phyloP scores from a whole-genome alignment of 2,329 filamentous ascomycete genomes.

The Aureobasidium lini region DNA sequence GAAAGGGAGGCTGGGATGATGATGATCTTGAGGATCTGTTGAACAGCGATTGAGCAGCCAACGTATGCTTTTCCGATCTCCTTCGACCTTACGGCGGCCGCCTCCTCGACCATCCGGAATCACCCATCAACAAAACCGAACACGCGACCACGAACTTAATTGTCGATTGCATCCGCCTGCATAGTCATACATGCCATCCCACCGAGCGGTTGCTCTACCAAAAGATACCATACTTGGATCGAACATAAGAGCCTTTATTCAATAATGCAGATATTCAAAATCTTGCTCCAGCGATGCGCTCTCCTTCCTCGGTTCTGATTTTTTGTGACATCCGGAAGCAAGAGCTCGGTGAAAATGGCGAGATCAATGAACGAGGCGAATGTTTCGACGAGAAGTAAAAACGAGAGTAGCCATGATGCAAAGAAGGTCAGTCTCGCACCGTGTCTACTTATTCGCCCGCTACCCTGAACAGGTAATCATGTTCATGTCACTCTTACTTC shows the following conservation, averaged over 20 bases:
- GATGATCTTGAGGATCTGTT: slow-evolving; percentile 67
- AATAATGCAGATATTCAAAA: not conserved
- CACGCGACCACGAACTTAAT: not conserved
- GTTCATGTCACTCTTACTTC: too few species aligned
- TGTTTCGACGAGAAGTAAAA: too few species aligned
- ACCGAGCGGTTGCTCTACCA: not conserved
- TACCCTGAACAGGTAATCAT: too few species aligned
- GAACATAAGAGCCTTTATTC: not conserved
- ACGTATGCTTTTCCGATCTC: not conserved
- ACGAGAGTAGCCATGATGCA: too few species aligned
- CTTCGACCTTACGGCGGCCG: not conserved
- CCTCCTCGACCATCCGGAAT: not conserved
- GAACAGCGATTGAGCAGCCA: slow-evolving; percentile 36
- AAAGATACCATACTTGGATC: not conserved
- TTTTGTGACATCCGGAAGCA: too few species aligned
- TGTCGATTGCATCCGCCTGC: not conserved
- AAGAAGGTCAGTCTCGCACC: too few species aligned
- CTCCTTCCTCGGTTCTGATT: too few species aligned
- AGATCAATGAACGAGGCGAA: too few species aligned
- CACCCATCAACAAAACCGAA: not conserved
- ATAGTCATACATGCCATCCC: not conserved
- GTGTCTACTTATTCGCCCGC: too few species aligned
- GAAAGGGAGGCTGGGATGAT: slow-evolving; percentile 80
- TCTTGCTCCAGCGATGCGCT: too few species aligned
- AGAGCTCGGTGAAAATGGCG: too few species aligned